Conservation (phyloP, 208 protist genomes). For the Sergeia podlipaevii region DNA sequence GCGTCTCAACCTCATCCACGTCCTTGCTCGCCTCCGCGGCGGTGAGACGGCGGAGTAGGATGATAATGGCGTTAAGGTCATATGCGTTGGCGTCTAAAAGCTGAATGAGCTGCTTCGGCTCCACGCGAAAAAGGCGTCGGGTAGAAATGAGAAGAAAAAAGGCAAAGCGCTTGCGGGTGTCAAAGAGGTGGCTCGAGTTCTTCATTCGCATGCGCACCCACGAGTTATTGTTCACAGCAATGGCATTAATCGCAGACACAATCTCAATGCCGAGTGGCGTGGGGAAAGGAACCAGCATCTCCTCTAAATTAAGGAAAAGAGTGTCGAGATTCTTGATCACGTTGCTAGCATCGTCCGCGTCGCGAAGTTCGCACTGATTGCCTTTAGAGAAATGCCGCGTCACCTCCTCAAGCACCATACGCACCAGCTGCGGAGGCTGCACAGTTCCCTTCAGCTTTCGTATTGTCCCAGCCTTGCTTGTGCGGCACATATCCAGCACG, state of each 20-base stretch:
- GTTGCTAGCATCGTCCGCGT: slow-evolving; percentile 44
- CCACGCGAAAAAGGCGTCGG: slow-evolving; percentile 31
- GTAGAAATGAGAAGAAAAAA: slow-evolving; percentile 54
- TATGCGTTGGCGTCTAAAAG: slow-evolving; percentile 67
- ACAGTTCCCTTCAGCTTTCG: slow-evolving; percentile 32
- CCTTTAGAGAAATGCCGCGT: slow-evolving; percentile 52
- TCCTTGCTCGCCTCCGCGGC: slow-evolving; percentile 46
- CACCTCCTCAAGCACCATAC: slow-evolving; percentile 75
- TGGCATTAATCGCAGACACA: slow-evolving; percentile 70
- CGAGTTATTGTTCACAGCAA: slow-evolving; percentile 86
- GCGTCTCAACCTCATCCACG: slow-evolving; percentile 66
- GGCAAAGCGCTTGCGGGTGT: slow-evolving; percentile 66
- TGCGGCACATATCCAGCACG: slow-evolving; percentile 64
- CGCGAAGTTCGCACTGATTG: slow-evolving; percentile 27
- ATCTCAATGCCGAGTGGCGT: slow-evolving; percentile 61
- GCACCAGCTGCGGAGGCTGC: slow-evolving; percentile 36
- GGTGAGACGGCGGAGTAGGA: slow-evolving; percentile 54
- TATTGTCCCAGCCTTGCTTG: slow-evolving; percentile 51
- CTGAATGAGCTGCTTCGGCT: slow-evolving; percentile 42
- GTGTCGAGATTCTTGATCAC: slow-evolving; percentile 74
- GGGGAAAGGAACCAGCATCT: slow-evolving; percentile 51
- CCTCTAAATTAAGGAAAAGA: slow-evolving; percentile 61
- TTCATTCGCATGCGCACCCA: slow-evolving; percentile 87
- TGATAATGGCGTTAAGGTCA: slow-evolving; percentile 42
- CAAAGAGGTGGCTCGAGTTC: slow-evolving; percentile 69